phyloP scores from a whole-genome alignment of 768 basidiomycete species.

The Mycena capillaripes region DNA sequence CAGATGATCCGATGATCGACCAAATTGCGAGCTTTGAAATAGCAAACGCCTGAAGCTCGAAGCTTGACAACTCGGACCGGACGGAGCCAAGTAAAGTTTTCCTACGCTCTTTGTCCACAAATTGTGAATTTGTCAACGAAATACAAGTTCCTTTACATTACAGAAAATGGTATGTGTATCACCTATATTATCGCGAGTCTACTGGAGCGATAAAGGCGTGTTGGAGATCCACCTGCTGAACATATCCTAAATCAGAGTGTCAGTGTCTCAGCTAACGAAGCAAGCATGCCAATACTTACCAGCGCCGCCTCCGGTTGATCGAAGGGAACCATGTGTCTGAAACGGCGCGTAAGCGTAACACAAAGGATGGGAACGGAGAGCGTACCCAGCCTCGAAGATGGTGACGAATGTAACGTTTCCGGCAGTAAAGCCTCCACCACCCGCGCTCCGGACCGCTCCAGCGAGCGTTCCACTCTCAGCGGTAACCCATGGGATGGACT shows the following conservation, averaged over 20 bases:
- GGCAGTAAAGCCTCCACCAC: conserved; percentile 71
- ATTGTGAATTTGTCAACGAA: background rate
- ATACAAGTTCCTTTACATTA: background rate
- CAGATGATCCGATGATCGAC: no score
- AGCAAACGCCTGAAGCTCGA: no score
- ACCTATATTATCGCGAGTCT: background rate
- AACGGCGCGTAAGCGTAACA: conserved; percentile 10
- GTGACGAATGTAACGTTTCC: conserved; percentile 91
- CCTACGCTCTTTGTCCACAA: background rate
- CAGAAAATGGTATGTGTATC: background rate
- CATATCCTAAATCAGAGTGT: conserved; percentile 11
- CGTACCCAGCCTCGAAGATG: conserved; percentile 86
- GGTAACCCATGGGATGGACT: conserved; percentile 70
- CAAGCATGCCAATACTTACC: conserved; percentile 43
- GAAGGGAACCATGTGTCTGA: conserved; percentile 90
- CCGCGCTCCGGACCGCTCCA: conserved; percentile 81
- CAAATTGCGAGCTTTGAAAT: no score
- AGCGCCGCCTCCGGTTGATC: conserved; percentile 92
- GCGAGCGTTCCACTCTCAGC: conserved; percentile 64
- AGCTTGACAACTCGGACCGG: no score
- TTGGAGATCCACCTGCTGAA: conserved; percentile 35
- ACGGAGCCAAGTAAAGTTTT: no score
- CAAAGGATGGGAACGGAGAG: conserved; percentile 17
- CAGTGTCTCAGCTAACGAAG: background rate
- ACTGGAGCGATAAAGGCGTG: conserved; percentile 26